Evolutionary conservation across 73 alveolate species (phyloP), one percentile per base, ranked within the genome.

Genomic region (Uronychia setigera): DNA sequence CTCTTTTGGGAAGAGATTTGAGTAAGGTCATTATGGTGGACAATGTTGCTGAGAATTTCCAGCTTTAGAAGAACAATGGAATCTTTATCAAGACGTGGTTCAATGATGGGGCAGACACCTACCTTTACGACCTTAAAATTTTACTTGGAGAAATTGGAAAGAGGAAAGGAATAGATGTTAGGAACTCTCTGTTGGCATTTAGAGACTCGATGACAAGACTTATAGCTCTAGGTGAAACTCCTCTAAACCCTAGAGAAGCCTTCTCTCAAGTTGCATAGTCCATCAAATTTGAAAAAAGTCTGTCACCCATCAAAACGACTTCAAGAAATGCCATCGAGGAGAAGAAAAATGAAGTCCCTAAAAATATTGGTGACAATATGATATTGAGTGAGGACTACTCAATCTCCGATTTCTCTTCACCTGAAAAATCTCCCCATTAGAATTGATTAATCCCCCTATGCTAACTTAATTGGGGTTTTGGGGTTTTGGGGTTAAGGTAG

Each of bases 61-160:
- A 82, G 77, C 46, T 83, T 81, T 92, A 95, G 67, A 92, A 88
- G 29, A 92, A 95, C 77, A 93, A 93, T 90, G 98, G 97, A 33
- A 87, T 95, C 31, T 93, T 92, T 78, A 93, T 95, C 59, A 93
- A 95, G 82, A 91, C 98, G 46, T 94, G 98, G 98, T 58, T 82
- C 26, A 78, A 58, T 82, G 94, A 88, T 76, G 32, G 74, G 87
- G 87, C 34, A 30, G 94, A 88, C 86, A 92, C 93, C 27, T 92
- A 94, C 35, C 93, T 95, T 59, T 88, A 86, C 76, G 98, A 95
- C 32, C 82, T 95, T 58, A 94, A 87, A 57, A 97, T 97, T 26
- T 89, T 95, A 19, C 89, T 95, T 29, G 87, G 88, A 87, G 92
- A 91, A n/a, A 86, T 95, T 31, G 98, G 91, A 1, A 60, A 79